Evolutionary conservation across 805 yeast species (phyloP).

Genomic region (Hanseniaspora lindneri): DNA sequence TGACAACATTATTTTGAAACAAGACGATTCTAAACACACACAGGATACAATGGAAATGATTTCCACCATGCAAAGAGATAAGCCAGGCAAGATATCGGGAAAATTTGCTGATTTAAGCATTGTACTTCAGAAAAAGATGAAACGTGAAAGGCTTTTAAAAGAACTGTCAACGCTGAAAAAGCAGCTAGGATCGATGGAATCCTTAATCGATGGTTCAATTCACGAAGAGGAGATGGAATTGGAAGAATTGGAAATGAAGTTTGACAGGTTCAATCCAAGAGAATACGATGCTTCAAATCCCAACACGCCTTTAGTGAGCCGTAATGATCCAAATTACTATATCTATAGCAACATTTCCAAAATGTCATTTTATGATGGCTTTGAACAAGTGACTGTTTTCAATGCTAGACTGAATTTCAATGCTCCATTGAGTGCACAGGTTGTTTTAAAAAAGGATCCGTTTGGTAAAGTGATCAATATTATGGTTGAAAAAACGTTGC

Average conservation of each 20-base stretch:
- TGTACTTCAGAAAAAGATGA: constrained; percentile 8
- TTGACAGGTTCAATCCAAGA: constrained; percentile 13
- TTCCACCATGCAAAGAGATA: neutral
- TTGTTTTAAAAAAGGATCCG: constrained; percentile 27
- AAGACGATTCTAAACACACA: neutral
- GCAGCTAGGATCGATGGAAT: constrained; percentile 10
- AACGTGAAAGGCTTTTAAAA: constrained; percentile 9
- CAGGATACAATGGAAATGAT: neutral
- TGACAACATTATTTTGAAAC: neutral
- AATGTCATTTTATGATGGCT: constrained; percentile 27
- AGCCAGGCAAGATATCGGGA: constrained; percentile 6
- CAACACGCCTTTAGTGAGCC: neutral
- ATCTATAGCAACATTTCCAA: constrained; percentile 14
- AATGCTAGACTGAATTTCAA: constrained; percentile 28
- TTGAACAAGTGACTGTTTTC: constrained; percentile 25
- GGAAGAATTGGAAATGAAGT: constrained; percentile 9
- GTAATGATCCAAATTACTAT: neutral
- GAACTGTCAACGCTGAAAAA: constrained; percentile 13
- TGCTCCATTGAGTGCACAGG: constrained; percentile 27
- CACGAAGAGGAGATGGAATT: constrained; percentile 13
- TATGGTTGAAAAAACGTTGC: constrained; percentile 26
- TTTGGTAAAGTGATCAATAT: constrained; percentile 23
- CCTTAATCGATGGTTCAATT: constrained; percentile 8
- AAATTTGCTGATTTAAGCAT: constrained; percentile 15
- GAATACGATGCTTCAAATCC: constrained; percentile 6